phyloP scores from a whole-genome alignment of 805 yeast species.

The Saturnispora ahearnii region DNA sequence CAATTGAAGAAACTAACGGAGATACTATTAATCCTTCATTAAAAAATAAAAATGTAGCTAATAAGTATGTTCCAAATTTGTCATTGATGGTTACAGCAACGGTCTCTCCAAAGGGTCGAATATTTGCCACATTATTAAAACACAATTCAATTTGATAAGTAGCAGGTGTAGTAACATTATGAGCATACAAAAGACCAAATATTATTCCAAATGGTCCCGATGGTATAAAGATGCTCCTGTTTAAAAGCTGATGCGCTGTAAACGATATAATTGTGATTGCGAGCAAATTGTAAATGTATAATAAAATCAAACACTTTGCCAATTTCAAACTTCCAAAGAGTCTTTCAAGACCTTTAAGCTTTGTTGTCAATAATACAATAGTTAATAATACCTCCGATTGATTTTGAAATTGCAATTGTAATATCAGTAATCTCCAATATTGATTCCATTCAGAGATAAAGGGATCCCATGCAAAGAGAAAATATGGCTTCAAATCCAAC shows the following conservation, averaged over 20 bases:
- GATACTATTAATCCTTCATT: slow-evolving; percentile 36
- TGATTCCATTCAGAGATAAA: slow-evolving; percentile 46
- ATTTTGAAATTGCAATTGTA: slow-evolving; percentile 46
- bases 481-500: slow-evolving; percentile 35
- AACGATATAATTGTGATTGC: slow-evolving; percentile 29
- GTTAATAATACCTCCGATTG: slow-evolving; percentile 48
- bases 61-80: slow-evolving; percentile 11
- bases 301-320: slow-evolving; percentile 35
- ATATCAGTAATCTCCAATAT: slow-evolving; percentile 44
- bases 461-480: slow-evolving; percentile 41
- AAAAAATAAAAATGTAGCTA: slow-evolving; percentile 16
- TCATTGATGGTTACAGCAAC: slow-evolving; percentile 12
- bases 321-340: slow-evolving; percentile 49
- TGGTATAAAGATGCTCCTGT: slow-evolving; percentile 35
- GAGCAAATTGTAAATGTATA: slow-evolving; percentile 40
- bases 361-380: slow-evolving; percentile 38
- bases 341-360: slow-evolving; percentile 49
- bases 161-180: slow-evolving; percentile 33
- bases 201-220: slow-evolving; percentile 37
- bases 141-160: slow-evolving; percentile 31
- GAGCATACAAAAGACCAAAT: slow-evolving; percentile 32
- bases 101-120: slow-evolving; percentile 25
- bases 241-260: slow-evolving; percentile 23
- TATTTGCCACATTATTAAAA: slow-evolving; percentile 21
- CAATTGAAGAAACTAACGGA: slow-evolving; percentile 30